Conservation (phyloP, 257 asterid genomes). For the Prunella vulgaris region DNA sequence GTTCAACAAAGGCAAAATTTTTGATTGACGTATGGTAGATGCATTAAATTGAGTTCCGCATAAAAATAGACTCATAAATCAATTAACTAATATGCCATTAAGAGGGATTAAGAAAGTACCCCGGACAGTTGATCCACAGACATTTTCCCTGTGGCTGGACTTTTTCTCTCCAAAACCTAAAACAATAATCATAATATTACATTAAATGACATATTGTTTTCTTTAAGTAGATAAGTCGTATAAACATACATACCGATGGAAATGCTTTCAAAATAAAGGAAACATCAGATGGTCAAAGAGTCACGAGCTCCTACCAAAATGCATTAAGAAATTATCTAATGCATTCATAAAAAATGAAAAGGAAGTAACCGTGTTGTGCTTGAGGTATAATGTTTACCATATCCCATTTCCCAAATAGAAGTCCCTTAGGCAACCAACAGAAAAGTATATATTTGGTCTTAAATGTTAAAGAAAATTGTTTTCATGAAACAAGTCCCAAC, state of each 20-base stretch:
- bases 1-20: constrained; percentile 3
- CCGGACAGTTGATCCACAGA: constrained; percentile 57
- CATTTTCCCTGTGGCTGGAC: constrained; percentile 37
- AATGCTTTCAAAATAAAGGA: background rate
- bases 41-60: background rate
- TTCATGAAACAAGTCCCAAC: background rate
- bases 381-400: background rate
- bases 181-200: constrained; percentile 13
- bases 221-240: background rate
- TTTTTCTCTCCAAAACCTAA: constrained; percentile 69
- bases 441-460: background rate
- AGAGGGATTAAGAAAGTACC: constrained; percentile 41
- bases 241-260: background rate
- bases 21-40: background rate
- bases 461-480: no score
- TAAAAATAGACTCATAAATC: background rate
- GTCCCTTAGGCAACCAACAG: background rate
- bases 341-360: background rate
- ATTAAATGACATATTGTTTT: background rate
- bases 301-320: background rate
- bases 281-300: background rate
- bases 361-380: background rate
- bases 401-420: background rate
- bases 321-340: background rate
- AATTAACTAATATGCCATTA: constrained; percentile 4